Evolutionary conservation across 2,329 filamentous ascomycete species (phyloP).

Genomic region (Exophiala mesophila): DNA sequence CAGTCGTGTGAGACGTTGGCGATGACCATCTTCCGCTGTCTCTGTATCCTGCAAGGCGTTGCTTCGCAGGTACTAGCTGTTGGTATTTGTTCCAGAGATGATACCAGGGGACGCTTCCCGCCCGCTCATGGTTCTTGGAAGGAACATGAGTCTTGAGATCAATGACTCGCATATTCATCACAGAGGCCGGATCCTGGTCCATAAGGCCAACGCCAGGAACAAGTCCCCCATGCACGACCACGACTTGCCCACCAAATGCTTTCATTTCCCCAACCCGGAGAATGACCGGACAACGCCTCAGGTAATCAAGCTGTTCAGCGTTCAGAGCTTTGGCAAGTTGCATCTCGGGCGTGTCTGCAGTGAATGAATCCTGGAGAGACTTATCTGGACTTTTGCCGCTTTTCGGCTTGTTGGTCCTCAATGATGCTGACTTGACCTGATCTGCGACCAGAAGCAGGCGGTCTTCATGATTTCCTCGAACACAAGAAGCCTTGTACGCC

Average conservation of each 20-base stretch:
- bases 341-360: slow-evolving; percentile 38
- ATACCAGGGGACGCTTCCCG: slow-evolving; percentile 61
- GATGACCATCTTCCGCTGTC: slow-evolving; percentile 4
- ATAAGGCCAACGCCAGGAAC: slow-evolving; percentile 68
- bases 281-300: slow-evolving; percentile 70
- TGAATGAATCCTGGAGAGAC: slow-evolving; percentile 4
- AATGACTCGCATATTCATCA: slow-evolving; percentile 90
- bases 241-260: slow-evolving; percentile 54
- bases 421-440: slow-evolving; percentile 34
- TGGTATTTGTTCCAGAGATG: slow-evolving; percentile 54
- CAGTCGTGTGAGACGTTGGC: slow-evolving; percentile 47
- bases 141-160: slow-evolving; percentile 58
- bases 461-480: slow-evolving; percentile 93
- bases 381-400: too few species aligned
- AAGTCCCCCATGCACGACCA: slow-evolving; percentile 80
- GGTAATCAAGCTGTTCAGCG: slow-evolving; percentile 61
- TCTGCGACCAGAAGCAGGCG: slow-evolving; percentile 65
- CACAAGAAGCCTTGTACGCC: slow-evolving; percentile 67
- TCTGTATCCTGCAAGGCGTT: slow-evolving; percentile 6
- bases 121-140: slow-evolving; percentile 38
- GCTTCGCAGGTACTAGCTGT: slow-evolving; percentile 25
- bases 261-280: slow-evolving; percentile 63
- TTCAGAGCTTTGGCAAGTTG: slow-evolving; percentile 55
- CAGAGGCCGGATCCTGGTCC: slow-evolving; percentile 69
- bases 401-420: slow-evolving; percentile 6